Evolutionary conservation across 257 asterid genomes (phyloP).

Genomic region (Ballota nigra): DNA sequence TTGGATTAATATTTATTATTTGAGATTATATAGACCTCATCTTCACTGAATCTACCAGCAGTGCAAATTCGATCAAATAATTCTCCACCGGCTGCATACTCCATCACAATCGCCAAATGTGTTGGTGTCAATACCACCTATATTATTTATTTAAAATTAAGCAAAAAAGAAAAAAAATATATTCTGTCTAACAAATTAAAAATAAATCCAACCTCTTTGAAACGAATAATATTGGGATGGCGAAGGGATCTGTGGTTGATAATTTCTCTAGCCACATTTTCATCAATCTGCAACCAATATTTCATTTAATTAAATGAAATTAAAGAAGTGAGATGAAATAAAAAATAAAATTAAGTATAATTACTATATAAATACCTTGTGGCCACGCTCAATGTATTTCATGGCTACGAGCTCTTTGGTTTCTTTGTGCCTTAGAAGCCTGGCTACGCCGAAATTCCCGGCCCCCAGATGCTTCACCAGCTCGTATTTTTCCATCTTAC

Average conservation of each 20-base stretch:
- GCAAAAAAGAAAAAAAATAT: too few species aligned
- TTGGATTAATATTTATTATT: too few species aligned
- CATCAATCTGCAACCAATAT: conserved; percentile 65
- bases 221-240: conserved; percentile 81
- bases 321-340: too few species aligned
- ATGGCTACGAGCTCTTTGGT: conserved; percentile 83
- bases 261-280: conserved; percentile 77
- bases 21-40: conserved; percentile 35
- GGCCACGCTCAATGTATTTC: conserved; percentile 77
- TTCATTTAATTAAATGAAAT: neutral
- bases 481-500: conserved; percentile 57
- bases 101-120: conserved; percentile 67
- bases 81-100: conserved; percentile 80
- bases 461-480: conserved; percentile 73
- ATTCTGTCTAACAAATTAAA: too few species aligned
- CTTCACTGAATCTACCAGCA: conserved; percentile 66
- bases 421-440: conserved; percentile 63
- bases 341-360: neutral
- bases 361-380: conserved; percentile 32
- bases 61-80: conserved; percentile 61
- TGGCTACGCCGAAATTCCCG: conserved; percentile 80
- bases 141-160: neutral
- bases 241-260: conserved; percentile 77
- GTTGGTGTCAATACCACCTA: conserved; percentile 59
- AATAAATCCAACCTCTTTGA: conserved; percentile 75